These are phyloP conservation scores for Aspergillus carbonarius DNA, from an alignment of 2,329 filamentous ascomycete genomes.

Conservation along the genomic window DNA sequence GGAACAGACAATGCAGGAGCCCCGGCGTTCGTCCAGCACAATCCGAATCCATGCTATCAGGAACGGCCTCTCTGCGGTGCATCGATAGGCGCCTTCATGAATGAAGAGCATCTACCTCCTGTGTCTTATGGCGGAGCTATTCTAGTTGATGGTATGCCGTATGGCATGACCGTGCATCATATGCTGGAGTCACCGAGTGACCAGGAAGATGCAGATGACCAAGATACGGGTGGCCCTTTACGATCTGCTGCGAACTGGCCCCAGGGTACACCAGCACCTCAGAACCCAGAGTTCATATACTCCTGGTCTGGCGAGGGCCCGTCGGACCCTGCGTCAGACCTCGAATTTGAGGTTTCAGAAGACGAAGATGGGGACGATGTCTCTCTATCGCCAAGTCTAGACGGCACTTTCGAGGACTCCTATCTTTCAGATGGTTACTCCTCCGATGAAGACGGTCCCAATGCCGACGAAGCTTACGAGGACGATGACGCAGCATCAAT, in stretches of 20 bases:
- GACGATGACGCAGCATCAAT: conserved; percentile 58
- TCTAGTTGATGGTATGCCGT: conserved; percentile 77
- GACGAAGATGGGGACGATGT: conserved; percentile 50
- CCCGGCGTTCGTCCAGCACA: conserved; percentile 28
- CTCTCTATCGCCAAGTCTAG: conserved; percentile 37
- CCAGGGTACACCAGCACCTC: conserved; percentile 18
- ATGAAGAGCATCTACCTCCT: conserved; percentile 80
- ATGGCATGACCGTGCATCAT: conserved; percentile 95
- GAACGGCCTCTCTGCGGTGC: conserved; percentile 77
- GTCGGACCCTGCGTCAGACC: conserved; percentile 32
- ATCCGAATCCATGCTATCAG: conserved; percentile 73
- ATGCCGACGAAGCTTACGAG: conserved; percentile 50
- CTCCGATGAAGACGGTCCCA: conserved; percentile 54
- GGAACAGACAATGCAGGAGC: conserved; percentile 27
- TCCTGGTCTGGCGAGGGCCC: conserved; percentile 41
- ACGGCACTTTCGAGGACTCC: conserved; percentile 42
- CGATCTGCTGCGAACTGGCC: conserved; percentile 49
- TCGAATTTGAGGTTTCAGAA: conserved; percentile 55
- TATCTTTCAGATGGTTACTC: conserved; percentile 48
- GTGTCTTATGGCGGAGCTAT: conserved; percentile 89
- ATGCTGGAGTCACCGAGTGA: conserved; percentile 73
- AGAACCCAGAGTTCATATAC: conserved; percentile 35
- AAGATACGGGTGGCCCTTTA: conserved; percentile 34
- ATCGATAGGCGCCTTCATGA: conserved; percentile 87
- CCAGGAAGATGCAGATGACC: conserved; percentile 48